Evolutionary conservation across 192 early-diverging fungal genomes (phyloP).

Genomic region (Piromyces finnis): DNA sequence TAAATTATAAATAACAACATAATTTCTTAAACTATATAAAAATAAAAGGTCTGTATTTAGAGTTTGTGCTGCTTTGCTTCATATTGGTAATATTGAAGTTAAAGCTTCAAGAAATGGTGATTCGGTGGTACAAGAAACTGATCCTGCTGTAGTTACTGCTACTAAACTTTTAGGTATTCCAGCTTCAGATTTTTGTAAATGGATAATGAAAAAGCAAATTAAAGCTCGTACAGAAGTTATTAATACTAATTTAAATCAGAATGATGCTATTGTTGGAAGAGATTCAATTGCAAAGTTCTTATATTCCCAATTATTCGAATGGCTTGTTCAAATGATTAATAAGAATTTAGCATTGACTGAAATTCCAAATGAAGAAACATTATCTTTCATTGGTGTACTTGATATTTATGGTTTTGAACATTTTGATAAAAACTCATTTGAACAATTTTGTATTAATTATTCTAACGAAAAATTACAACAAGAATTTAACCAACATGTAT

Average conservation of each 20-base stretch:
- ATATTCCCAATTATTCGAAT: slow-evolving; percentile 90
- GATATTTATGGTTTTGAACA: slow-evolving; percentile 99
- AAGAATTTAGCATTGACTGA: slow-evolving; percentile 30
- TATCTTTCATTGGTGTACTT: slow-evolving; percentile 87
- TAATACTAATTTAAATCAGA: slow-evolving; percentile 49
- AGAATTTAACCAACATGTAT: slow-evolving; percentile 96
- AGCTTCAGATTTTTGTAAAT: slow-evolving; percentile 67
- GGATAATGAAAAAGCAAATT: slow-evolving; percentile 88
- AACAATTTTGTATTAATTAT: slow-evolving; percentile 98
- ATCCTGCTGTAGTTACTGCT: slow-evolving; percentile 48
- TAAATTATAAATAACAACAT: too few species aligned
- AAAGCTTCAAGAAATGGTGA: slow-evolving; percentile 23
- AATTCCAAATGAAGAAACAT: slow-evolving; percentile 9
- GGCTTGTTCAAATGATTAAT: slow-evolving; percentile 85
- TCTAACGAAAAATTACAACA: slow-evolving; percentile 96
- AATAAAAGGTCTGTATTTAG: slow-evolving; percentile 65
- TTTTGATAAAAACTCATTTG: slow-evolving; percentile 98
- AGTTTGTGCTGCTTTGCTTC: slow-evolving; percentile 77
- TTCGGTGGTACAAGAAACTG: slow-evolving; percentile 58
- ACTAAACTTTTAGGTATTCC: slow-evolving; percentile 63
- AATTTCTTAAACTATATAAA: too few species aligned
- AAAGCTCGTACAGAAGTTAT: slow-evolving; percentile 87
- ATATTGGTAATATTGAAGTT: slow-evolving; percentile 87
- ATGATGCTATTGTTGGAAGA: slow-evolving; percentile 62
- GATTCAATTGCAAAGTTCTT: slow-evolving; percentile 96